Evolutionary conservation across 805 yeast genomes (phyloP).

Genomic region (Pichia scutulata): DNA sequence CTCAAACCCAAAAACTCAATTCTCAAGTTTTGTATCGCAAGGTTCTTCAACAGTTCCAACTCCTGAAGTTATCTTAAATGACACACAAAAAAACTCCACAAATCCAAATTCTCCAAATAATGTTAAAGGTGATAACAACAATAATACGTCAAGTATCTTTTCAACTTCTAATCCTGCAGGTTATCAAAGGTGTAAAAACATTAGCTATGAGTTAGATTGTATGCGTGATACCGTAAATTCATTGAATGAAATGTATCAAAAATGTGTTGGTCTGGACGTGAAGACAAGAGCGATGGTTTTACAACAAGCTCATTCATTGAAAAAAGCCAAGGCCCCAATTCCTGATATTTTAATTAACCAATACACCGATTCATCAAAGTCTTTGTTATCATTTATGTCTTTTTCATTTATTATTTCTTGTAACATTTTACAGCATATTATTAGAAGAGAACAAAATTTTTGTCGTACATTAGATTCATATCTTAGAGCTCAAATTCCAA

Average conservation of each 20-base stretch:
- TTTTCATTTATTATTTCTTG: background rate
- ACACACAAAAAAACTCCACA: background rate
- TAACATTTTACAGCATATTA: background rate
- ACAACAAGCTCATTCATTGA: background rate
- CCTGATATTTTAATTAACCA: constrained; percentile 1
- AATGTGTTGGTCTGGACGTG: background rate
- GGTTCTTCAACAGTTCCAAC: background rate
- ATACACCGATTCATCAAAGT: constrained; percentile 1
- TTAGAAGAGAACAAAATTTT: background rate
- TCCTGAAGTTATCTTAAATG: background rate
- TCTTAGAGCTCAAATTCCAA: background rate
- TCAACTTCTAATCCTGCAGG: background rate
- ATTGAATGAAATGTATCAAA: background rate
- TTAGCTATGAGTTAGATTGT: background rate
- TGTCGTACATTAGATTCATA: background rate
- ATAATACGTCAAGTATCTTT: background rate
- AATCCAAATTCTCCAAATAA: background rate
- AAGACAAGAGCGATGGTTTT: background rate
- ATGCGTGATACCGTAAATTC: background rate
- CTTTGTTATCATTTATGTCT: background rate
- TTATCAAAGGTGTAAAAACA: background rate
- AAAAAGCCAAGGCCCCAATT: background rate
- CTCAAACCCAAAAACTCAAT: background rate
- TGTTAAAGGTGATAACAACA: background rate
- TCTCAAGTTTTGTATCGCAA: background rate